These are phyloP conservation scores for Sporothrix curviconia DNA, from an alignment of 2,329 filamentous ascomycete genomes.

Conservation along the genomic window DNA sequence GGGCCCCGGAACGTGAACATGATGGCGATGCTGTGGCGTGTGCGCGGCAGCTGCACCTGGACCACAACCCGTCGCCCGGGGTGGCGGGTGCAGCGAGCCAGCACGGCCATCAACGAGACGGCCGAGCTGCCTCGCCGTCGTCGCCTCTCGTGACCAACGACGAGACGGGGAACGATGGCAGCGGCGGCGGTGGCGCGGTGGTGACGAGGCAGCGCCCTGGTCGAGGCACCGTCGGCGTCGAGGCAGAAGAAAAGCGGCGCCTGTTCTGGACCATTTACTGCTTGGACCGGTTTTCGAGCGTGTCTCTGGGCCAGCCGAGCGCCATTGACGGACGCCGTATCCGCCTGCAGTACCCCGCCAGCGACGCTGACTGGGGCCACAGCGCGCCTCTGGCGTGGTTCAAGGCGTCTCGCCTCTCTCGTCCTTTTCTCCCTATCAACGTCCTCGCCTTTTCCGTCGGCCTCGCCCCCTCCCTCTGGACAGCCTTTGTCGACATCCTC, in stretches of 20 bases:
- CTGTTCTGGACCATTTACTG: conserved; percentile 18
- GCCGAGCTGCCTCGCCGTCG: not conserved
- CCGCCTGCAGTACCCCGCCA: conserved; percentile 13
- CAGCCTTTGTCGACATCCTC: conserved; percentile 14
- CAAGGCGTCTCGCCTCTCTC: no score
- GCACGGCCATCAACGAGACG: not conserved
- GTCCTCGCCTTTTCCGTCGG: no score
- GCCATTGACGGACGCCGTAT: conserved; percentile 14
- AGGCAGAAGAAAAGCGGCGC: conserved; percentile 16
- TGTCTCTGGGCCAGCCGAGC: conserved; percentile 14
- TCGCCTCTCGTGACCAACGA: conserved; percentile 5
- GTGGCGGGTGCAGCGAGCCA: not conserved
- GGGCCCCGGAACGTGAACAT: conserved; percentile 16
- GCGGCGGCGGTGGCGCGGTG: no score
- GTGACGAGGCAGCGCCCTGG: not conserved
- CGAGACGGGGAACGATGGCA: not conserved
- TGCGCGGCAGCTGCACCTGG: conserved; percentile 14
- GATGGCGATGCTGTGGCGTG: conserved; percentile 18
- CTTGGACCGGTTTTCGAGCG: conserved; percentile 17
- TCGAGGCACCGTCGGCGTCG: not conserved
- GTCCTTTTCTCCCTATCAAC: no score
- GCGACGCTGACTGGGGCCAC: conserved; percentile 14
- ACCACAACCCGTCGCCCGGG: not conserved
- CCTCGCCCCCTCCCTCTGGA: conserved; percentile 16
- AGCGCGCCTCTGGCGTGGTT: conserved; percentile 10